Evolutionary conservation across 345 rosid species (phyloP).

Genomic region (Eucalyptus decipiens): DNA sequence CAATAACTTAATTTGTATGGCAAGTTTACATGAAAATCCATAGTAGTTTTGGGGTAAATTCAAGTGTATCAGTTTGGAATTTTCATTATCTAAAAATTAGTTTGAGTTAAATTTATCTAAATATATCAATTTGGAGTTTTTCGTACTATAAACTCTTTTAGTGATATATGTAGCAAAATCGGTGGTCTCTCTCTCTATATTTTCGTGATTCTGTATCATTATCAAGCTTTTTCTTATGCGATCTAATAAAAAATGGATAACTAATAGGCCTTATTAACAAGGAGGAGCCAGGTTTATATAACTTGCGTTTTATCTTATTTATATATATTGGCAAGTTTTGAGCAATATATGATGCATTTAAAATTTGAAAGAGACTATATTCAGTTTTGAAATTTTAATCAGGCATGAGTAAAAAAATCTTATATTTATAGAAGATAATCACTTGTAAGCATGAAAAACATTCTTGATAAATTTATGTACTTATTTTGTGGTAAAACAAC

Average conservation of each 20-base stretch:
- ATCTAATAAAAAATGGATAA: not conserved
- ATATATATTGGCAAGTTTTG: not conserved
- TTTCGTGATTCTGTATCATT: not conserved
- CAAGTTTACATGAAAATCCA: no score
- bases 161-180: not conserved
- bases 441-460: not conserved
- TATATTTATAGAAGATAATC: not conserved
- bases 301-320: not conserved
- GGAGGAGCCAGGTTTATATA: no score
- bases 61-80: accelerated
- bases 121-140: no score
- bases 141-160: accelerated
- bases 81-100: no score
- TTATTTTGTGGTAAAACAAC: not conserved
- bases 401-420: not conserved
- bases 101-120: no score
- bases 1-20: no score
- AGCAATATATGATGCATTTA: not conserved
- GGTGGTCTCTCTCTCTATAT: not conserved
- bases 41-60: no score
- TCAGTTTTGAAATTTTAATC: not conserved
- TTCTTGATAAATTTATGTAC: not conserved
- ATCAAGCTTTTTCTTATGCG: not conserved
- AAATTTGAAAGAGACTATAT: not conserved
- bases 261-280: no score